Evolutionary conservation across 805 yeast species (phyloP).

Genomic region (Cyberlindnera misumaiensis): DNA sequence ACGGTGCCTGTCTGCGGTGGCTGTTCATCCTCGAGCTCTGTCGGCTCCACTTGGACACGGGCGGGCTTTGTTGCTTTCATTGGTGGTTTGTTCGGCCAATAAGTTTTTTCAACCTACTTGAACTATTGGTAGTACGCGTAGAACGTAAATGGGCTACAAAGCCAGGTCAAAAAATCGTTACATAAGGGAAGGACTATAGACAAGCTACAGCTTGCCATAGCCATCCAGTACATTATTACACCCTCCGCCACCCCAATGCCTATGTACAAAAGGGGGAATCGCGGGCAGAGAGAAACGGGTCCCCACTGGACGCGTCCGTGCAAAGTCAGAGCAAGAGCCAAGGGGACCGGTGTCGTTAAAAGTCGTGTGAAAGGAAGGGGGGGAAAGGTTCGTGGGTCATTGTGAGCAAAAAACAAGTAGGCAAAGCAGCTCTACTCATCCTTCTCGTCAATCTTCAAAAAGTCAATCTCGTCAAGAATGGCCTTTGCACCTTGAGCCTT

Average conservation of each 20-base stretch:
- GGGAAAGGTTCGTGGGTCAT: too few species aligned
- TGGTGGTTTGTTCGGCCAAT: too few species aligned
- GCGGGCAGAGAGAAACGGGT: background rate
- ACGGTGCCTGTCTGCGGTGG: slow-evolving; percentile 79
- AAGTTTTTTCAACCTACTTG: too few species aligned
- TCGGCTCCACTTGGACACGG: slow-evolving; percentile 65
- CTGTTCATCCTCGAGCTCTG: slow-evolving; percentile 43
- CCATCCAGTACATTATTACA: background rate
- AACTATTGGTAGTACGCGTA: too few species aligned
- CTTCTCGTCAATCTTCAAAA: slow-evolving; percentile 44
- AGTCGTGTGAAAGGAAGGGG: too few species aligned
- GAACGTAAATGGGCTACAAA: too few species aligned
- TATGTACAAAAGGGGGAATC: background rate
- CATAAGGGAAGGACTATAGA: too few species aligned
- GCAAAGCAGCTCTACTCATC: slow-evolving; percentile 19
- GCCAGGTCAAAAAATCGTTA: too few species aligned
- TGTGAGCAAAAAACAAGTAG: background rate
- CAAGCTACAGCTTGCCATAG: slow-evolving; percentile 17
- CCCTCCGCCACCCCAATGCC: too few species aligned
- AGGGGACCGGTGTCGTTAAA: too few species aligned
- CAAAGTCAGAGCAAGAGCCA: too few species aligned
- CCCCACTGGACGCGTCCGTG: too few species aligned
- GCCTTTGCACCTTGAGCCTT: slow-evolving; percentile 73
- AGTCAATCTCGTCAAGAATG: slow-evolving; percentile 75
- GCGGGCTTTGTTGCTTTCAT: slow-evolving; percentile 39